Percentiles rank a stretch among this genome's conserved stretches.
phyloP scores from a whole-genome alignment of 176 grass and related monocot species.

The Aegilops bicornis region DNA sequence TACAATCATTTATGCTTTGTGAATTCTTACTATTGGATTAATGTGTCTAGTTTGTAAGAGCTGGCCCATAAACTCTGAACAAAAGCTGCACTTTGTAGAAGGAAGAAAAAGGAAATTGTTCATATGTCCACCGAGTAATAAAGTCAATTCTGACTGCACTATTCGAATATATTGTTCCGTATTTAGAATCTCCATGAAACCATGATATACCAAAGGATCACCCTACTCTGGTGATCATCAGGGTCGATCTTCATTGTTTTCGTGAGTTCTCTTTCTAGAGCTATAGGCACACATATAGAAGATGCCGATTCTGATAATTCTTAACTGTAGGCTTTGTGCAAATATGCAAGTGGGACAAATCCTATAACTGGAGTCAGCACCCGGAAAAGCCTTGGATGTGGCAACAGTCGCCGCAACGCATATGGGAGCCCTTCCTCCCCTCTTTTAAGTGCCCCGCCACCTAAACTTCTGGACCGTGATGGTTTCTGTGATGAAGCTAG shows the following conservation, averaged over 20 bases:
- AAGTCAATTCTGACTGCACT: not conserved
- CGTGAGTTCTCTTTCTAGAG: not conserved
- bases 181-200: not conserved
- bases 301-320: not conserved
- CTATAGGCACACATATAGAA: not conserved
- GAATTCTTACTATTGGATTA: not conserved
- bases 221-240: not conserved
- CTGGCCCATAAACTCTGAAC: not conserved
- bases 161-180: not conserved
- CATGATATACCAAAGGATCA: not conserved
- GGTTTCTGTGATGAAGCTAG: conserved; percentile 80
- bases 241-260: not conserved
- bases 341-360: conserved; percentile 92
- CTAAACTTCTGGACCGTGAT: conserved; percentile 85
- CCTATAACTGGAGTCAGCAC: conserved; percentile 78
- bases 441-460: conserved; percentile 77
- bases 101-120: not conserved
- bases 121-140: not conserved
- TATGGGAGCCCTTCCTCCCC: conserved; percentile 96
- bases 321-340: conserved; percentile 71
- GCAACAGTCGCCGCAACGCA: conserved; percentile 77
- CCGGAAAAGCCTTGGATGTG: conserved; percentile 83
- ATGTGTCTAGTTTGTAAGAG: not conserved
- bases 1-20: not conserved
- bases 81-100: not conserved